A percentile compares a stretch with the other conserved stretches of the same genome.
These are phyloP conservation scores for Mimosa bimucronata DNA, from an alignment of 306 rosid genomes.

Conservation along the genomic window DNA sequence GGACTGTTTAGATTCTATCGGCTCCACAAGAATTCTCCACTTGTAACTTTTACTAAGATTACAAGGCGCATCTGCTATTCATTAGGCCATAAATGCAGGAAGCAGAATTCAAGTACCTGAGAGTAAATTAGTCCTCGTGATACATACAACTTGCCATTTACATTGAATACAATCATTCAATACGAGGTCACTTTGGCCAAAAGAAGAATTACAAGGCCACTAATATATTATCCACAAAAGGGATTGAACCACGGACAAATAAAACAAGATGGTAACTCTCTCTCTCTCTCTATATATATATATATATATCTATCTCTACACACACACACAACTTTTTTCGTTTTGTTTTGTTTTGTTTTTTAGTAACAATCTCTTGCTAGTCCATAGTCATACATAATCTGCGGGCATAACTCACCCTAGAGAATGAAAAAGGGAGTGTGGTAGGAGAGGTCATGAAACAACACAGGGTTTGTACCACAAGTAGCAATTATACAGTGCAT, in stretches of 20 bases:
- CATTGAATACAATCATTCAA: neutral
- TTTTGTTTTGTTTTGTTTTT: too few relatives aligned
- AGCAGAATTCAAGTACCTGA: slow-evolving; percentile 25
- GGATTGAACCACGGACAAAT: neutral
- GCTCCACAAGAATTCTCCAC: neutral
- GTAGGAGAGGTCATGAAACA: neutral
- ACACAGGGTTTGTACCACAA: neutral
- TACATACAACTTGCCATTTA: neutral
- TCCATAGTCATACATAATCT: slow-evolving; percentile 9
- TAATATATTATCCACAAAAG: neutral
- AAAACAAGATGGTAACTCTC: slow-evolving; percentile 10
- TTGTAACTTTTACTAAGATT: slow-evolving; percentile 25
- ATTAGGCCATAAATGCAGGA: slow-evolving; percentile 6
- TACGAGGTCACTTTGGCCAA: neutral
- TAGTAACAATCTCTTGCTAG: neutral
- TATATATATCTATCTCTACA: too few relatives aligned
- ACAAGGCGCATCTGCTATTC: neutral
- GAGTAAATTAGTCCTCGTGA: neutral
- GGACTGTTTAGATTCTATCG: too few relatives aligned
- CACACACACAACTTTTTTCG: neutral
- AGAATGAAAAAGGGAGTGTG: neutral
- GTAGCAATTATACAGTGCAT: neutral
- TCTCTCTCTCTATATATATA: too few relatives aligned
- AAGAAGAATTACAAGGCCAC: neutral
- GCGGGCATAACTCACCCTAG: neutral